Evolutionary conservation across 495 filamentous ascomycete genomes (phyloP), one percentile per base, ranked within the genome.

Genomic region (Tuber melanosporum): DNA sequence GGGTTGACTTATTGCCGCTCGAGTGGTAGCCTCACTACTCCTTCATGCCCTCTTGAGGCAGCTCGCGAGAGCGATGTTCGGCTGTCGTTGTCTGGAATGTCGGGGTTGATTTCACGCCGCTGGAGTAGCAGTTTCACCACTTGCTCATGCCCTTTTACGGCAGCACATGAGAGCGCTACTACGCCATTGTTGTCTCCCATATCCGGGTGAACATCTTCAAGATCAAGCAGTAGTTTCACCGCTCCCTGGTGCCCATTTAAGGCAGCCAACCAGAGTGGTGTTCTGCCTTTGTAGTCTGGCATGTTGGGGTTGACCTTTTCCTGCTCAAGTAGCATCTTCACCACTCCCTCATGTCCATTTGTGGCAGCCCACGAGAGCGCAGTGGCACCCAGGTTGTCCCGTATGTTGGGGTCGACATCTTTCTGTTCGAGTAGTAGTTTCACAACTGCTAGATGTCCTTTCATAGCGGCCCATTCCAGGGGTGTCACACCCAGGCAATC

Each of bases 1-100:
- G 32, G 32, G 32, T 32, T 32, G 32, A 32, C 32, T 32, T 32
- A 0, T 32, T 32, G 32, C 32, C 32, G 32, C 32, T 32, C 32
- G 32, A 32, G 32, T 32, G 1, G 32, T 32, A 32, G 32, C 32
- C 32, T 32, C 32, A 32, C 32, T 32, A 88, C 77, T 15, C 72
- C 83, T 46, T 84, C 77, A 75, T 87, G 80, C 10, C 85, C 86
- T 20, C 75, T 76, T 71, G 73, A 76, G 39, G 85, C 84, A 39
- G 86, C 86, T 77, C 73, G 84, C 12, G 79, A 84, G 49, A 88
- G 82, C 32, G 32, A 1, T 32, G 32, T 32, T 32, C 32, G 32
- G 32, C 32, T 32, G 32, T 32, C 32, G 1, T 32, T 32, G 32
- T 1, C 32, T 32, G 32, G 32, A 32, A 32, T 32, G 32, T 32